Conservation (phyloP, 257 asterid species). For the Solanum tacnaense region DNA sequence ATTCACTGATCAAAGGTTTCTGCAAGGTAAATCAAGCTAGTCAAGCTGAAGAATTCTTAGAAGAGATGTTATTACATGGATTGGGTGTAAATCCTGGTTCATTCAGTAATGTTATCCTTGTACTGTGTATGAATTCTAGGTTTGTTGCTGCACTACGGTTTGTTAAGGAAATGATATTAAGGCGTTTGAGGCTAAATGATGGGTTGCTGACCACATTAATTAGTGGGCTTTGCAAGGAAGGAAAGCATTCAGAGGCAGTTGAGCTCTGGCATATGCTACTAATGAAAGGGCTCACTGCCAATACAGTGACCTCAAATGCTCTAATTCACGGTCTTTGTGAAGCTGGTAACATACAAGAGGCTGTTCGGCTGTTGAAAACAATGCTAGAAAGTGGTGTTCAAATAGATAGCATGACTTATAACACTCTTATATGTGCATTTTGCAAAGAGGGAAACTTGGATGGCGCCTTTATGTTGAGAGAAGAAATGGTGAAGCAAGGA, state of each 20-base stretch:
- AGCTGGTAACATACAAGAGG: conserved; percentile 48
- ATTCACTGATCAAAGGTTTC: conserved; percentile 49
- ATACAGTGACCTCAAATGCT: conserved; percentile 64
- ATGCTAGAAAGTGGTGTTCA: conserved; percentile 32
- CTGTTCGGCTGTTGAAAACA: conserved; percentile 35
- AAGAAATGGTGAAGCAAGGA: conserved; percentile 57
- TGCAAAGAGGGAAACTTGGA: conserved; percentile 55
- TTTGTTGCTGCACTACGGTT: conserved; percentile 43
- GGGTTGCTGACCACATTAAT: conserved; percentile 57
- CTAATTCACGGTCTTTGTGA: conserved; percentile 64
- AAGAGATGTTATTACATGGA: conserved; percentile 47
- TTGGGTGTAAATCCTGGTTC: conserved; percentile 39
- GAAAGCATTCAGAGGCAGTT: conserved; percentile 59
- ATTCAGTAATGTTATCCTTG: conserved; percentile 31
- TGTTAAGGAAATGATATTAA: conserved; percentile 41
- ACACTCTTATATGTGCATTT: conserved; percentile 59
- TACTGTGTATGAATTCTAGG: conserved; percentile 32
- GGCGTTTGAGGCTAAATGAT: conserved; percentile 51
- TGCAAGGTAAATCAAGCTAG: conserved; percentile 55
- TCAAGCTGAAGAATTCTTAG: conserved; percentile 40
- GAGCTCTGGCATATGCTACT: conserved; percentile 43
- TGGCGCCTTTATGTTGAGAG: conserved; percentile 45
- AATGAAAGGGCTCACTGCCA: conserved; percentile 41
- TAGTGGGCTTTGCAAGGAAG: conserved; percentile 54
- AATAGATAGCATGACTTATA: conserved; percentile 53